Evolutionary conservation across 352 stramenopile genomes (phyloP), one percentile per base, ranked within the genome.

Genomic region (Phytophthora fragariaefolia): DNA sequence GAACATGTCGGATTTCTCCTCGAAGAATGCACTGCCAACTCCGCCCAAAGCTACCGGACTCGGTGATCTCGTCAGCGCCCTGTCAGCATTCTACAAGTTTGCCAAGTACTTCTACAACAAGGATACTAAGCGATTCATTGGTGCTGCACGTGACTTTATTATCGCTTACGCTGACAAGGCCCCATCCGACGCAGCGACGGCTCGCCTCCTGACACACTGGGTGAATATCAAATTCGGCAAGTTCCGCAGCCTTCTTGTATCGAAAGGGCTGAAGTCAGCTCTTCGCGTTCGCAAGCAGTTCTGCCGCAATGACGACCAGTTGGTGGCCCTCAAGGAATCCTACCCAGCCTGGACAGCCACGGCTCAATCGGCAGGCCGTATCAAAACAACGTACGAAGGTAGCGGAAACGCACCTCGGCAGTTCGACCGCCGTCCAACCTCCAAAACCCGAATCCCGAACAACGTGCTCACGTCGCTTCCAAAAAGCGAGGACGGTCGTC

Each of bases 81-180:
- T 66, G 6, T 66, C 58, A 0, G 2, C 48, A 1, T 58, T 66
- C 10, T 23, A 59, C 48, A 66, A 58, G 47, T 66, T 59, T 4
- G 48, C 48, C 6, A 59, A 66, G 22, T 59, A 59, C 40, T 58
- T 66, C 20, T 66, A 66, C 48, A 66, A 59, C 36, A 66, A 57
- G 46, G 58, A 51, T 9, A 52, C 47, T 1, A 52, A 46, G 26
- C 32, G 27, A 4, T 59, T 59, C 7, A 58, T 66, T 17, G 38
- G 48, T 12, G 17, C 22, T 4, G 48, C 38, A 0, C 48, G 38
- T 1, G 36, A 66, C 23, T 59, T 66, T 4, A 30, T 66, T 0
- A 66, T 66, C 2, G 12, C 38, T 6, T 54, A 66, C 26, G 34
- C 48, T 2, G 48, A 59, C 18, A 34, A 2, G 1, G 27, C 20